Conservation (phyloP, 2,329 filamentous ascomycete genomes). For the Tolypocladium tropicale region DNA sequence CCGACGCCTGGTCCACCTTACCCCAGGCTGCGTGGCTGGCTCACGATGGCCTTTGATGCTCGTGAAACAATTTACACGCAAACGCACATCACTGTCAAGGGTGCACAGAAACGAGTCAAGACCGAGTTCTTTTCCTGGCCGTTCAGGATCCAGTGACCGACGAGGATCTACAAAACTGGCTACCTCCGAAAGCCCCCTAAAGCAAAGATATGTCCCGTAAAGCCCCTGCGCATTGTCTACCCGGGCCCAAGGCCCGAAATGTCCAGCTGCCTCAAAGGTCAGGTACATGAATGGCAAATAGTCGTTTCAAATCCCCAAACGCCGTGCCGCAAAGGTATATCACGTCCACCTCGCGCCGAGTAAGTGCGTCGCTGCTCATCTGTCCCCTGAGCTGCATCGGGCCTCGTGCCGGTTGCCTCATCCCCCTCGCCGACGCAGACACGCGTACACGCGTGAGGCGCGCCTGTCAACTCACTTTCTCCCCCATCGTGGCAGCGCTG, state of each 20-base stretch:
- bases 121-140: background rate
- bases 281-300: background rate
- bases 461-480: background rate
- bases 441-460: background rate
- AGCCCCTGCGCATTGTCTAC: background rate
- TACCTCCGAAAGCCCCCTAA: background rate
- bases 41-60: background rate
- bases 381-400: background rate
- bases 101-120: background rate
- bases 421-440: background rate
- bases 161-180: background rate
- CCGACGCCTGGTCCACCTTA: background rate
- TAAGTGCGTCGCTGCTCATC: background rate
- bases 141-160: background rate
- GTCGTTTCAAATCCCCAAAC: background rate
- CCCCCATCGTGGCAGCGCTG: background rate
- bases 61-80: background rate
- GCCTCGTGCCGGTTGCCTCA: too few species aligned
- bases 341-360: background rate
- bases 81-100: background rate
- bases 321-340: conserved; percentile 1
- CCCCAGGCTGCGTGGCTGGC: background rate
- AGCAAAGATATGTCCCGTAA: background rate
- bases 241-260: background rate
- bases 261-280: background rate